Percentiles rank a stretch among this genome's conserved stretches.
Conservation (phyloP, 768 basidiomycete species). For the Suillus decipiens region DNA sequence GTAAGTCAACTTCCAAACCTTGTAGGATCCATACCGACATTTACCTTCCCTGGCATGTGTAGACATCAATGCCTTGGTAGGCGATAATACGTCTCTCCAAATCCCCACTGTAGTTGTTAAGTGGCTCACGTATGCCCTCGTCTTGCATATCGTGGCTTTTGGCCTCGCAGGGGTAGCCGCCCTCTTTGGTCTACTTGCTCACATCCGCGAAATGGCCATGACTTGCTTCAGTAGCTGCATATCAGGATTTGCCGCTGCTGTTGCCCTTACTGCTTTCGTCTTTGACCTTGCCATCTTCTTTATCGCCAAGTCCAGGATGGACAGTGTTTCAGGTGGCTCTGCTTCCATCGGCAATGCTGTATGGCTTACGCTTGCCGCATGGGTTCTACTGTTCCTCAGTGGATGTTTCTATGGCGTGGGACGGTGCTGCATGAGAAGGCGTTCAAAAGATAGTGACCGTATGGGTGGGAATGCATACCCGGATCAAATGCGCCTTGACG, state of each 20-base stretch:
- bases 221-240: conserved; percentile 79
- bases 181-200: conserved; percentile 84
- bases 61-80: conserved; percentile 86
- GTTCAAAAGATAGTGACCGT: conserved; percentile 40
- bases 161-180: conserved; percentile 68
- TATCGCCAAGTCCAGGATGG: conserved; percentile 83
- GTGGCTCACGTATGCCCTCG: conserved; percentile 93
- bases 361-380: conserved; percentile 89
- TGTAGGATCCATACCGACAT: conserved; percentile 1
- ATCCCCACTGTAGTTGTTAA: conserved; percentile 86
- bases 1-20: conserved; percentile 47
- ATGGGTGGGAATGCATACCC: conserved; percentile 40
- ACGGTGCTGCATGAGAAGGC: conserved; percentile 76
- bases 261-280: conserved; percentile 85
- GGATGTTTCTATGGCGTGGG: conserved; percentile 88
- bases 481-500: conserved; percentile 77
- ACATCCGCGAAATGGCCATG: conserved; percentile 86
- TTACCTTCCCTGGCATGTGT: conserved; percentile 3
- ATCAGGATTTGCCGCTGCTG: conserved; percentile 75
- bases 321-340: conserved; percentile 64
- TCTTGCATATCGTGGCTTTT: conserved; percentile 90
- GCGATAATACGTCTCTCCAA: conserved; percentile 60
- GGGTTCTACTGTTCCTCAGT: conserved; percentile 84
- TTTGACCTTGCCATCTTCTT: conserved; percentile 94
- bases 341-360: conserved; percentile 86